phyloP scores from a whole-genome alignment of 2,329 filamentous ascomycete species.

The Colletotrichum sp. region DNA sequence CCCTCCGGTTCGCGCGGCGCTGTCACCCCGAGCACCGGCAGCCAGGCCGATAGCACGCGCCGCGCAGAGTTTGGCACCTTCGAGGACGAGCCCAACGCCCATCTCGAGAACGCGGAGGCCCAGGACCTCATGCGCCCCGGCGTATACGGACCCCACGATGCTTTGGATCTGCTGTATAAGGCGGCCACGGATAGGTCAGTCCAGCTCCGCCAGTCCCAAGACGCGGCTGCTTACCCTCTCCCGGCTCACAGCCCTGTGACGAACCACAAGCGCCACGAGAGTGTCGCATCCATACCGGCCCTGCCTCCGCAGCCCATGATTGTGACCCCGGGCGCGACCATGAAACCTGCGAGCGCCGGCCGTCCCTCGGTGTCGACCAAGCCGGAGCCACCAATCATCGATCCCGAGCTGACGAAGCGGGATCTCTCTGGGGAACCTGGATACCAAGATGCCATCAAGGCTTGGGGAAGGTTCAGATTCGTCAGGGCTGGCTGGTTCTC shows the following conservation, averaged over 20 bases:
- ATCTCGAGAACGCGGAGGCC: constrained; percentile 69
- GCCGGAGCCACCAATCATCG: constrained; percentile 45
- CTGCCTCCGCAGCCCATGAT: constrained; percentile 17
- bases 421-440: constrained; percentile 55
- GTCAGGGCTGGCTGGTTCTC: constrained; percentile 98
- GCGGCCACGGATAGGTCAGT: constrained; percentile 71
- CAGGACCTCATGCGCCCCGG: constrained; percentile 70
- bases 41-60: constrained; percentile 29
- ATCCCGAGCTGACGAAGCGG: constrained; percentile 50
- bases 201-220: constrained; percentile 16
- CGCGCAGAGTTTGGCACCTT: constrained; percentile 37
- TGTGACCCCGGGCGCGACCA: constrained; percentile 18
- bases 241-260: constrained; percentile 10
- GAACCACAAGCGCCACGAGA: constrained; percentile 34
- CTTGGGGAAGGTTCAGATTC: constrained; percentile 93
- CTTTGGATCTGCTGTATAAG: constrained; percentile 88
- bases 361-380: constrained; percentile 14
- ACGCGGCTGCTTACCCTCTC: constrained; percentile 17
- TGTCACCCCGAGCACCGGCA: constrained; percentile 36
- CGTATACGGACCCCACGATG: constrained; percentile 91
- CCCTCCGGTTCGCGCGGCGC: constrained; percentile 22
- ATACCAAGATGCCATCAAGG: constrained; percentile 74
- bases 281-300: constrained; percentile 27
- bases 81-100: constrained; percentile 63
- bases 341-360: not conserved